Conservation (phyloP, 2,329 filamentous ascomycete genomes). For the Aspergillus vadensis region DNA sequence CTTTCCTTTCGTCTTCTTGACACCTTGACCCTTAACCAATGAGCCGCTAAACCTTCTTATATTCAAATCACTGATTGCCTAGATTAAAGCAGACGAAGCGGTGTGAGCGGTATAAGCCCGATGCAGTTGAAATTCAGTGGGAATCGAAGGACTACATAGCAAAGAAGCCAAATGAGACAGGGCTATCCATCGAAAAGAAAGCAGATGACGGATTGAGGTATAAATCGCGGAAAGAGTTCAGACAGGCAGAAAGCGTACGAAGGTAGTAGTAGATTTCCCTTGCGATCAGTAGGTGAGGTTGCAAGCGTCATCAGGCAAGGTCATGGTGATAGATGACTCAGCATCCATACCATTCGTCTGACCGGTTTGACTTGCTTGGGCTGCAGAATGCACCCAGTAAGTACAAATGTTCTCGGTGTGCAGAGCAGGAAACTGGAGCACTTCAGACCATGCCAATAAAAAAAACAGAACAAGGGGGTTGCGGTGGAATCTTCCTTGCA, state of each 20-base stretch:
- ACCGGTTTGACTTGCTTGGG: background rate
- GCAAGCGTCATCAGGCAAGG: slow-evolving; percentile 40
- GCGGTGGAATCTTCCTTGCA: too few species aligned
- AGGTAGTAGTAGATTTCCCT: background rate
- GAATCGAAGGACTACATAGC: background rate
- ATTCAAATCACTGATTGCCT: background rate
- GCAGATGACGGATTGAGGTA: background rate
- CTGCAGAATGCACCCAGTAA: background rate
- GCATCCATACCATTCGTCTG: background rate
- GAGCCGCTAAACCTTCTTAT: background rate
- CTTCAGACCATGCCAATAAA: background rate
- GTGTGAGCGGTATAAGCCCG: background rate
- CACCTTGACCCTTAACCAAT: background rate
- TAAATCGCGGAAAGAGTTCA: background rate
- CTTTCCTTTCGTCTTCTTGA: background rate
- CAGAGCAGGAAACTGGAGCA: background rate
- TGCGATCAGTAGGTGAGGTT: slow-evolving; percentile 18
- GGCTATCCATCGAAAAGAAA: background rate
- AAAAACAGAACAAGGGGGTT: too few species aligned
- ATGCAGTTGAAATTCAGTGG: background rate
- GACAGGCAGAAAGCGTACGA: slow-evolving; percentile 2
- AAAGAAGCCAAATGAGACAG: background rate
- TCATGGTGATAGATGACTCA: slow-evolving; percentile 40
- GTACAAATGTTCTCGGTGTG: background rate
- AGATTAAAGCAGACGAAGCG: slow-evolving; percentile 4